Evolutionary conservation across 805 yeast species (phyloP), one percentile per base, ranked within the genome.

Genomic region (Yarrowia yakushimensis): DNA sequence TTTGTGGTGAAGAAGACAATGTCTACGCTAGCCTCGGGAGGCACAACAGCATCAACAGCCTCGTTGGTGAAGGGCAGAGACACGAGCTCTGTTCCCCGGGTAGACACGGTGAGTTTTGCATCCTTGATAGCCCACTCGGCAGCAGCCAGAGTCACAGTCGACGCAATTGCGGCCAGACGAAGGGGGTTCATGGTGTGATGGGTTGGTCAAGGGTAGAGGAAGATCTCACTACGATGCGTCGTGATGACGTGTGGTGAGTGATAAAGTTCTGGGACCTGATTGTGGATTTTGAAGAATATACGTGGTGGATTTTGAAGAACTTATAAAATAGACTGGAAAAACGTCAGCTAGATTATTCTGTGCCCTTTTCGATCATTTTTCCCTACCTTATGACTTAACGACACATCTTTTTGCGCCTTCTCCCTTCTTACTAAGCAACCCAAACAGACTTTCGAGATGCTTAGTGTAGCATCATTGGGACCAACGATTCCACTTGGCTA

Each of bases 41-140:
- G 43, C 13, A 52, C 43, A 11, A 13, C 59, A 8, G 59, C 59
- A 13, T 52, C 59, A 23, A 52, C 59, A 12, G 33, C 30, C 12
- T 36, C 59, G 25, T 12, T 20, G 25, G 43, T 25, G 59, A 34
- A 23, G 33, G 59, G 59, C 25, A 52, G 59, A 18, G 59, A 25
- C 59, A 36, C 43, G 12, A 52, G 59, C 25, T 52, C 59, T 2
- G 59, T 25, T 8, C 59, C 59, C 15, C 31, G 31, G 13, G 59
- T 10, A 18, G 59, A 36, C 33, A 52, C 59, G 13, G 59, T 23
- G 18, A 52, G 25, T 17, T 52, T 52, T 17, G 59, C 43, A 43
- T 52, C 59, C 43, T 52, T 52, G 33, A 52, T 36, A 17, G 59
- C 59, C 59, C 59, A 52, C 43, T 52, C 43, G 33, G 59, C 59